Evolutionary conservation across 116 monocot genomes (phyloP).

Genomic region (Cymodocea nodosa): DNA sequence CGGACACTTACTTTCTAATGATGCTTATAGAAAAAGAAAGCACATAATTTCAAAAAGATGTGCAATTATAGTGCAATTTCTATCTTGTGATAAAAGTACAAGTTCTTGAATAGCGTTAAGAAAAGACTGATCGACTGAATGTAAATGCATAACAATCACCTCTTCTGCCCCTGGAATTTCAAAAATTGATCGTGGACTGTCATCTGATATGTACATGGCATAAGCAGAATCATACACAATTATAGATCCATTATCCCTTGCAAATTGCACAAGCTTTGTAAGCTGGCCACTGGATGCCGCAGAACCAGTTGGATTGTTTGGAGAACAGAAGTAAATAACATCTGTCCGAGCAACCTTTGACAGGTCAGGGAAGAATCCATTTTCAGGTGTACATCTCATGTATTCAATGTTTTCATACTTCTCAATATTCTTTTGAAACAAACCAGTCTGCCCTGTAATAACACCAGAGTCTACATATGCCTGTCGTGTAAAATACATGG

Average conservation of each 20-base stretch:
- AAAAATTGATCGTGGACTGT: slow-evolving; percentile 71
- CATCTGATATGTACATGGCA: slow-evolving; percentile 93
- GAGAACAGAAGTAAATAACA: slow-evolving; percentile 92
- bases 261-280: slow-evolving; percentile 59
- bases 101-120: too few species aligned
- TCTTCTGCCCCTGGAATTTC: slow-evolving; percentile 97
- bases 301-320: slow-evolving; percentile 90
- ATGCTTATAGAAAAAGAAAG: too few species aligned
- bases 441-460: slow-evolving; percentile 35
- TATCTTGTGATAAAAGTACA: too few species aligned
- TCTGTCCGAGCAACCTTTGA: slow-evolving; percentile 47
- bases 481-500: slow-evolving; percentile 16
- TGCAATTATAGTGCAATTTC: too few species aligned
- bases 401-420: slow-evolving; percentile 85
- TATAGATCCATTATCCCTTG: slow-evolving; percentile 75
- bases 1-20: too few species aligned
- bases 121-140: too few species aligned
- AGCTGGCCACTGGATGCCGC: slow-evolving; percentile 78
- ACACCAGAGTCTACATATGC: slow-evolving; percentile 98
- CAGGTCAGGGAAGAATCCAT: slow-evolving; percentile 86
- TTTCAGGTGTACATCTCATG: slow-evolving; percentile 83
- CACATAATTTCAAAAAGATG: too few species aligned
- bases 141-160: slow-evolving; percentile 17
- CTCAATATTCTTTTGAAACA: slow-evolving; percentile 41
- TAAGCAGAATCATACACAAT: slow-evolving; percentile 93